phyloP scores from a whole-genome alignment of 805 yeast species.

The Groenewaldozyma salmanticensis region DNA sequence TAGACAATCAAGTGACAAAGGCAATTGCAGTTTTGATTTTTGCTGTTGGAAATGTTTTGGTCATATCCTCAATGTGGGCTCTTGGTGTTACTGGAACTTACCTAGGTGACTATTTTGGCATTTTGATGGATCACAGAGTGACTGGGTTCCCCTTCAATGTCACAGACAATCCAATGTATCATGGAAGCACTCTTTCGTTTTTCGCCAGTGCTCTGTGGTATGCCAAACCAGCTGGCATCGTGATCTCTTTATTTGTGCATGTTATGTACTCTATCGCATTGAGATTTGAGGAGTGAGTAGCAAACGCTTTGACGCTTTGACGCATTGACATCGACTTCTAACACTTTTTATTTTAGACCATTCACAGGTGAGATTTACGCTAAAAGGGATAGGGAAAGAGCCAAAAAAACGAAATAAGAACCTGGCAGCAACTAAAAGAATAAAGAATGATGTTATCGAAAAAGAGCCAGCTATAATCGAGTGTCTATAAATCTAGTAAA shows the following conservation, averaged over 20 bases:
- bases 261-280: conserved; percentile 79
- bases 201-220: conserved; percentile 82
- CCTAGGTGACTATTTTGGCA: conserved; percentile 94
- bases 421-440: neutral
- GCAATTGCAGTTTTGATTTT: conserved; percentile 48
- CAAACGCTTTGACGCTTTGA: neutral
- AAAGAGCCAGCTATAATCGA: too few relatives aligned
- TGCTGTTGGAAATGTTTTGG: conserved; percentile 69
- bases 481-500: neutral
- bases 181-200: conserved; percentile 83
- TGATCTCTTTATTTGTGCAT: conserved; percentile 62
- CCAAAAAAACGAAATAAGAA: conserved; percentile 19
- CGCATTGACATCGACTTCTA: neutral
- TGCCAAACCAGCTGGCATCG: conserved; percentile 84
- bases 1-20: conserved; percentile 32
- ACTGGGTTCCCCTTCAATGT: conserved; percentile 90
- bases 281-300: conserved; percentile 61
- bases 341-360: conserved; percentile 42
- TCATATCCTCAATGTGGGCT: conserved; percentile 77
- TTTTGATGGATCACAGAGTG: conserved; percentile 82
- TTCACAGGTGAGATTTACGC: conserved; percentile 89
- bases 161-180: conserved; percentile 92
- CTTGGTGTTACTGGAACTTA: conserved; percentile 95
- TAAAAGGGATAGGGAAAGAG: conserved; percentile 41
- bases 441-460: too few relatives aligned